These are phyloP conservation scores for Leishmania aethiopica DNA, from an alignment of 208 protist genomes.

Conservation along the genomic window DNA sequence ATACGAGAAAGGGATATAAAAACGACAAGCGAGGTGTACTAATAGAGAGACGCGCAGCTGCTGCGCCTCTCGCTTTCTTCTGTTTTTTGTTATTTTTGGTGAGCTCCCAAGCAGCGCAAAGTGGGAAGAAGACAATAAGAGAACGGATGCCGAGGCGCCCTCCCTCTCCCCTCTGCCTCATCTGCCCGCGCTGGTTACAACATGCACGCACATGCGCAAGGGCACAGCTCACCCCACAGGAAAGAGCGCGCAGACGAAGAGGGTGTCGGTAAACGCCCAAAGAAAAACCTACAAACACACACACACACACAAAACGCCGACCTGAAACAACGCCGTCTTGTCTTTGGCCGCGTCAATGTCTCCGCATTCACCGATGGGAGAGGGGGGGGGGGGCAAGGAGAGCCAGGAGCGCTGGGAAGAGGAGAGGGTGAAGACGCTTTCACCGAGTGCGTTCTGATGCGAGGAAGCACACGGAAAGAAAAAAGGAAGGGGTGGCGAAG, in stretches of 20 bases:
- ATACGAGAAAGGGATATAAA: constrained; percentile 5
- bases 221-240: neutral
- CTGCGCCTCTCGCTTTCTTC: neutral
- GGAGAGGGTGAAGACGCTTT: neutral
- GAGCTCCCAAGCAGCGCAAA: neutral
- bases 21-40: neutral
- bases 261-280: neutral
- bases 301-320: neutral
- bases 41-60: neutral
- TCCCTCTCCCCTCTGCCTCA: neutral
- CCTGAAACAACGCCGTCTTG: neutral
- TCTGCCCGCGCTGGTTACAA: neutral
- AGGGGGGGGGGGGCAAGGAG: neutral
- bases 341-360: neutral
- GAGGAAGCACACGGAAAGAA: neutral
- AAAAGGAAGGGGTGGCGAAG: neutral
- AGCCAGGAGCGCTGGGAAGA: neutral
- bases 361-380: neutral
- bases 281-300: neutral
- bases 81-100: neutral
- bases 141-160: neutral
- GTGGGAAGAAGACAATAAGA: neutral
- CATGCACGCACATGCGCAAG: neutral
- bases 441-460: neutral
- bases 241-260: neutral